Conservation (phyloP, 108 stramenopile species). For the Mediolabrus comicus region DNA sequence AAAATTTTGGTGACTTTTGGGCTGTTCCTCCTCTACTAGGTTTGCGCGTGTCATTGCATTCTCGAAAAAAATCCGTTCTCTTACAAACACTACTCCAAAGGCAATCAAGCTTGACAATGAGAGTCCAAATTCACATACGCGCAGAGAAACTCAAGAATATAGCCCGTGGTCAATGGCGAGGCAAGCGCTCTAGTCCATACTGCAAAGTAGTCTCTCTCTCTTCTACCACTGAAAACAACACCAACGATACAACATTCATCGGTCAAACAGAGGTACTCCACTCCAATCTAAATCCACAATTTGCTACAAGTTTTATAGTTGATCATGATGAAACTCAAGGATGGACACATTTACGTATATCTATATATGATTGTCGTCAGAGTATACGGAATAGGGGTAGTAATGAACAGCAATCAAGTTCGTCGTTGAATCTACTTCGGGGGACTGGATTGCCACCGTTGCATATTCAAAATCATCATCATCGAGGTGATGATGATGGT, state of each 20-base stretch:
- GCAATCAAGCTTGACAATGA: no score
- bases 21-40: no score
- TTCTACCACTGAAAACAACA: neutral
- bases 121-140: constrained; percentile 29
- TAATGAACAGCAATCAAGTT: neutral
- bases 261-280: neutral
- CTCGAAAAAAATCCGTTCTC: no score
- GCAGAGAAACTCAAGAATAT: constrained; percentile 25
- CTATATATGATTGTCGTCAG: constrained; percentile 10
- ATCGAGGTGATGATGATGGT: neutral
- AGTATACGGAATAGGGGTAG: neutral
- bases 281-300: constrained; percentile 11
- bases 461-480: no score
- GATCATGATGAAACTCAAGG: constrained; percentile 6
- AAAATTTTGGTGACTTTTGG: no score
- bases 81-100: no score
- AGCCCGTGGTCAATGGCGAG: constrained; percentile 3
- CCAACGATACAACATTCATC: neutral
- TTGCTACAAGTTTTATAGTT: constrained; percentile 7
- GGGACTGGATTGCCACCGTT: no score
- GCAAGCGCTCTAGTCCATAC: constrained; percentile 27
- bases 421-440: no score
- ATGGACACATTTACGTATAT: constrained; percentile 25
- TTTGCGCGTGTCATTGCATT: no score
- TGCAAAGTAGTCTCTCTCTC: neutral